Base-by-base conservation (phyloP, 1,284 basidiomycete species). In the Apiotrichum sp. region DNA sequence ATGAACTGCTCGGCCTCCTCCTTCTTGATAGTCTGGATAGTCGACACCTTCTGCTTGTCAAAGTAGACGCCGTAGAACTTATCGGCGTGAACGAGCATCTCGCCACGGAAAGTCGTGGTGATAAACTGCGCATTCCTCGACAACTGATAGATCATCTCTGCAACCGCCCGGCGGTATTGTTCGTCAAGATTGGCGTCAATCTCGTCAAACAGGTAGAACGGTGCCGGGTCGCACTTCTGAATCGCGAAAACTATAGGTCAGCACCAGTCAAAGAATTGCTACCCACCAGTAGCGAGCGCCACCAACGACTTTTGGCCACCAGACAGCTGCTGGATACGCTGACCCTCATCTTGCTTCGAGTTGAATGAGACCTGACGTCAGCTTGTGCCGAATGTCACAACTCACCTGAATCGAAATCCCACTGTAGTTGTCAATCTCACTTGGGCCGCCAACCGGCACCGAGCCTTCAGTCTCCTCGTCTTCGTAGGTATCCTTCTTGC, bases 181-280 rank as follows among this genome's bases (percentile, higher is more conserved):
- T 95, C 91, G 68, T 99, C 96, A 51, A 99, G 81, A 67, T 98
- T 98, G 50, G 95, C 95, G 68, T 98, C 95, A 69, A 98, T 98
- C 86, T 99, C 96, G 73, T 99, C 96, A 71, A 98, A 98, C n/a
- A 99, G 81, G 76, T 98, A 98, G 80, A 99, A 99, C 0, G 96
- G 96, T 0, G 96, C 96, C 1, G 96, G 96, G 70, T 99, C 96
- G 74, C 93, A 98, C 76, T 96, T 97, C 74, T 99, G 96, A 66
- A 98, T 98, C 6, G 95, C 93, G 70, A 98, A 98, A 16, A 99
- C 93, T 87, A 65, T n/a, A 22, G 3, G 43, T 55, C 32, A 49
- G 49, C 29, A 14, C n/a, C n/a, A 16, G 9, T 29, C 2, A 34
- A 2, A 6, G n/a, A 35, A 7, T 5, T n/a, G 22, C 38, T 1